Conservation (phyloP, 352 stramenopile genomes). For the Saprolegnia parasitica region DNA sequence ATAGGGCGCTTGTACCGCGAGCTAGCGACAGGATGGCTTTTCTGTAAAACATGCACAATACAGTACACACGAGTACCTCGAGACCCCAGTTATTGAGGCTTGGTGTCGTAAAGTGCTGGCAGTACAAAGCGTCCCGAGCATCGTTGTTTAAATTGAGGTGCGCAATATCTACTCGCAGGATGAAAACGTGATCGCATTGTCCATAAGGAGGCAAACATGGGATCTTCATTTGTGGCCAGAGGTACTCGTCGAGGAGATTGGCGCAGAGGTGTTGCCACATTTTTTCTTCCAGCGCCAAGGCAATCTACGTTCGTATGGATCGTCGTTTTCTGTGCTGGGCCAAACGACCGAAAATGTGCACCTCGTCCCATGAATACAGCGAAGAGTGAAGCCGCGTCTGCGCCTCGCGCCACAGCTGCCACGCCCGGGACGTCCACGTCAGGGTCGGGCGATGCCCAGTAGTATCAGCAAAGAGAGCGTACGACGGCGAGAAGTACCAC, state of each 20-base stretch:
- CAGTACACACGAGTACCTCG: background rate
- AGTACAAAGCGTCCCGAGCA: background rate
- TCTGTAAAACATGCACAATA: too few species aligned
- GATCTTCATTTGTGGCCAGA: slow-evolving; percentile 8
- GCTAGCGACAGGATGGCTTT: background rate
- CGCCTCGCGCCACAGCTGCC: too few species aligned
- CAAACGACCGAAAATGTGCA: too few species aligned
- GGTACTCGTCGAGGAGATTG: background rate
- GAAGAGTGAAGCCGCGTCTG: too few species aligned
- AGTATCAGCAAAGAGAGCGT: background rate
- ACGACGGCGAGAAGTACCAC: background rate
- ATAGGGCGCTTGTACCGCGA: background rate
- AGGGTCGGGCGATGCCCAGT: too few species aligned
- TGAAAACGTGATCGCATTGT: background rate
- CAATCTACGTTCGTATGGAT: too few species aligned
- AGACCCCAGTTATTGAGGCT: too few species aligned
- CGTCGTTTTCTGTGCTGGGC: too few species aligned
- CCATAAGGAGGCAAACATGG: background rate
- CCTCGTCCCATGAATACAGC: too few species aligned
- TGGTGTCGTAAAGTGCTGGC: too few species aligned
- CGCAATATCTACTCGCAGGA: background rate
- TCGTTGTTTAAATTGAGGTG: slow-evolving; percentile 2
- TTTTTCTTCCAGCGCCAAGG: background rate
- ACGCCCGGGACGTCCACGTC: too few species aligned
- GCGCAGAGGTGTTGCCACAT: slow-evolving; percentile 13